phyloP scores from a whole-genome alignment of 2,329 filamentous ascomycete genomes.

The Trichoderma simmonsii region DNA sequence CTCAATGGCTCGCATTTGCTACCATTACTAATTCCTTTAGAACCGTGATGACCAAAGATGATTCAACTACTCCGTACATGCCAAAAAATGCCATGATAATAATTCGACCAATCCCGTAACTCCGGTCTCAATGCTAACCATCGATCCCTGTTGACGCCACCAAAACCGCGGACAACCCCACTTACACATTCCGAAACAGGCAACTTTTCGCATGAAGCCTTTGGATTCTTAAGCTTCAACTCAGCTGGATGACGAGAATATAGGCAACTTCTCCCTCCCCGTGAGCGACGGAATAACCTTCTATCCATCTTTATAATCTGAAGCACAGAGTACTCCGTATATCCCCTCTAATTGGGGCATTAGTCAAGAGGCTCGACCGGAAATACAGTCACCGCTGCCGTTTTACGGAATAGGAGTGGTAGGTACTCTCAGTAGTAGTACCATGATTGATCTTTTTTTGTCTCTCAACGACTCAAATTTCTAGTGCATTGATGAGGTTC shows the following conservation, averaged over 20 bases:
- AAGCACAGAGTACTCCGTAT: neutral
- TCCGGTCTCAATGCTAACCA: neutral
- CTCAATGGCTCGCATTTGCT: neutral
- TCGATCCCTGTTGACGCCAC: neutral
- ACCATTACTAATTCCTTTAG: neutral
- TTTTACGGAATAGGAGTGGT: neutral
- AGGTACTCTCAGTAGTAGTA: neutral
- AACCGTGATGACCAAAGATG: neutral
- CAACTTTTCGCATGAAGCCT: neutral
- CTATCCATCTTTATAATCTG: neutral
- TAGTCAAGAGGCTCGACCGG: neutral
- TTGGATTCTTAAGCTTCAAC: neutral
- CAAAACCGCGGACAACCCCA: neutral
- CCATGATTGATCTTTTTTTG: neutral
- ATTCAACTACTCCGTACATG: neutral
- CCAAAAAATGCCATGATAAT: neutral
- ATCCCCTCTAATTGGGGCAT: neutral
- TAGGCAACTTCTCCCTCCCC: neutral
- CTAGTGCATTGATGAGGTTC: neutral
- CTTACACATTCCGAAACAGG: neutral
- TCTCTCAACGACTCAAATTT: neutral
- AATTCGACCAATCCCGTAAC: neutral
- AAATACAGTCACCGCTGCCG: neutral
- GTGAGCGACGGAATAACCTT: neutral
- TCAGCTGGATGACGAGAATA: neutral